A percentile compares a stretch with the other conserved stretches of the same genome.
phyloP scores from a whole-genome alignment of 139 green algal genomes.

The Chlamydomonas sp. region DNA sequence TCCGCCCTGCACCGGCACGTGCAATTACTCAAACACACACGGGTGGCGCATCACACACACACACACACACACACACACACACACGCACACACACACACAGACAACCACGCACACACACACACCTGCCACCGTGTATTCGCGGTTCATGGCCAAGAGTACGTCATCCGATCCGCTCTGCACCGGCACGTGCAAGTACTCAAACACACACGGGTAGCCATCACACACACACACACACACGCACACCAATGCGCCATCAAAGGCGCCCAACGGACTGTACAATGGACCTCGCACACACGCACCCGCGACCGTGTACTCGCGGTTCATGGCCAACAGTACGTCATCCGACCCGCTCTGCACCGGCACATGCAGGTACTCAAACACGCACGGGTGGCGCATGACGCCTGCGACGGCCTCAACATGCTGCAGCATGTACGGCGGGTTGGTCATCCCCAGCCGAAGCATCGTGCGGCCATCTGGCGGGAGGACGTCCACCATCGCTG shows the following conservation, averaged over 20 bases:
- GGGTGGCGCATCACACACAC: slow-evolving; percentile 2
- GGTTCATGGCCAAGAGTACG: slow-evolving; percentile 80
- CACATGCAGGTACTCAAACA: slow-evolving; percentile 88
- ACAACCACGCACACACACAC: not conserved
- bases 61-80: not conserved
- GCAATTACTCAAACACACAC: no score
- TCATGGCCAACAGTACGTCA: slow-evolving; percentile 77
- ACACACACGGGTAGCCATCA: slow-evolving; percentile 74
- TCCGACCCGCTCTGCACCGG: slow-evolving; percentile 82
- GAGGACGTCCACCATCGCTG: slow-evolving; percentile 53
- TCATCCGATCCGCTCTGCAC: slow-evolving; percentile 75
- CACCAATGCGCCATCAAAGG: no score
- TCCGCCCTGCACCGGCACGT: no score
- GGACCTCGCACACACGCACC: slow-evolving; percentile 21
- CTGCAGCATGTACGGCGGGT: slow-evolving; percentile 90
- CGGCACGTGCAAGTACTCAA: slow-evolving; percentile 85
- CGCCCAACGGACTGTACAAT: no score
- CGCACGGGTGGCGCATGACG: slow-evolving; percentile 53
- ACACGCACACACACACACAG: not conserved
- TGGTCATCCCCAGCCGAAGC: slow-evolving; percentile 90
- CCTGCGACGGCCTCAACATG: slow-evolving; percentile 47
- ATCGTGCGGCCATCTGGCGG: slow-evolving; percentile 66
- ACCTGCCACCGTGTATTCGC: slow-evolving; percentile 81
- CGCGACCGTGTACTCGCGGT: slow-evolving; percentile 82
- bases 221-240: no score